Base-by-base conservation (phyloP, 2,329 filamentous ascomycete species). In the Arthrobotrys entomopaga region DNA sequence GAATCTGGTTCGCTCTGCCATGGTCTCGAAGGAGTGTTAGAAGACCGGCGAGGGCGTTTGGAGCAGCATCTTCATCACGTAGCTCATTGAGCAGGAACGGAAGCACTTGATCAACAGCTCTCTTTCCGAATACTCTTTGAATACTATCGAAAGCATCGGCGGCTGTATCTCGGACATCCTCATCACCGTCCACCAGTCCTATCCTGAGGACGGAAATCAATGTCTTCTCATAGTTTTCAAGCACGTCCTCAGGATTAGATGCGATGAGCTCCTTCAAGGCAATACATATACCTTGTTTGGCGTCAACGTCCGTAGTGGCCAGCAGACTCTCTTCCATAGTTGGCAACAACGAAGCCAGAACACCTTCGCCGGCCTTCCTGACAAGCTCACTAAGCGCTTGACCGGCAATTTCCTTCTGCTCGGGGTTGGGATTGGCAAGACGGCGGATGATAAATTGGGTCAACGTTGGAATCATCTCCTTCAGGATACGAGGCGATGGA, bases 321-420 rank as follows among this genome's bases (percentile, higher is more conserved):
- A 95, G 89, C 64, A 99, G 85, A 42, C 94, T 93, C 81, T 96
- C 92, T 81, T 98, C 93, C 56, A 99, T 87, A 38, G 93, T 96
- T 29, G 95, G 95, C 74, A 99, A 84, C 73, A 99, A 84, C 49
- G 88, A 96, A 22, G 93, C 88, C 76, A 99, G 85, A 67, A 99
- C 93, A 65, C 92, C 91, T 81, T 99, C 95, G 75, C 96, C 95
- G 79, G 95, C 94, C 82, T 97, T 97, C 79, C 95, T 90, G 80
- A 99, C 98, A 77, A 99, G 88, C 81, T 99, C 95, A 80, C 95
- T 95, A 65, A 99, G 86, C 56, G 95, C 93, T 81, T 98, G 98
- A 81, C 94, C 94, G 77, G 96, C 95, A 84, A 99, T 99, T 78
- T 97, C 91, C 84, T 97, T 98, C 82, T 99, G 95, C 82, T 99